Evolutionary conservation across 73 alveolate species (phyloP).

Genomic region (Paramecium sonneborni): DNA sequence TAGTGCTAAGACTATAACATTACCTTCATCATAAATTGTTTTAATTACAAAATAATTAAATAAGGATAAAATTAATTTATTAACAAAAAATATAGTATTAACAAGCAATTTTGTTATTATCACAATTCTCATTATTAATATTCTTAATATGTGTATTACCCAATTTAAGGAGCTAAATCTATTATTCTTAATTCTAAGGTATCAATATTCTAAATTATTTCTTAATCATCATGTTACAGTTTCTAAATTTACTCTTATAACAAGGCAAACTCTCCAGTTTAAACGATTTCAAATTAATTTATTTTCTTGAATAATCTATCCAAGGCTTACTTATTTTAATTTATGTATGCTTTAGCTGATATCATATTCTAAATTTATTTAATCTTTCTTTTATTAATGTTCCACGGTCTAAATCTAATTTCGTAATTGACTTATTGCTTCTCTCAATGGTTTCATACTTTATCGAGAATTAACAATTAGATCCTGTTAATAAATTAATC

Average conservation of each 20-base stretch:
- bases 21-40: too few species aligned
- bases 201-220: background rate
- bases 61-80: too few species aligned
- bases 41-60: too few species aligned
- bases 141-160: background rate
- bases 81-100: background rate
- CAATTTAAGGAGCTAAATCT: background rate
- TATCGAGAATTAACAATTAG: background rate
- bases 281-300: background rate
- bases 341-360: background rate
- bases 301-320: background rate
- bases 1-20: too few species aligned
- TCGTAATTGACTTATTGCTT: background rate
- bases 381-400: background rate
- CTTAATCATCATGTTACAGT: slow-evolving; percentile 20
- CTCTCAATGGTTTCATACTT: background rate
- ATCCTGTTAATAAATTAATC: background rate
- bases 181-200: background rate
- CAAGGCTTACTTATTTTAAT: background rate
- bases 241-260: background rate
- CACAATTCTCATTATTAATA: background rate
- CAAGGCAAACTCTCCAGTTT: background rate
- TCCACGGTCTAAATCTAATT: background rate
- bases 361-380: background rate
- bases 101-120: background rate